phyloP scores from a whole-genome alignment of 345 rosid genomes.

The Salix brachista region DNA sequence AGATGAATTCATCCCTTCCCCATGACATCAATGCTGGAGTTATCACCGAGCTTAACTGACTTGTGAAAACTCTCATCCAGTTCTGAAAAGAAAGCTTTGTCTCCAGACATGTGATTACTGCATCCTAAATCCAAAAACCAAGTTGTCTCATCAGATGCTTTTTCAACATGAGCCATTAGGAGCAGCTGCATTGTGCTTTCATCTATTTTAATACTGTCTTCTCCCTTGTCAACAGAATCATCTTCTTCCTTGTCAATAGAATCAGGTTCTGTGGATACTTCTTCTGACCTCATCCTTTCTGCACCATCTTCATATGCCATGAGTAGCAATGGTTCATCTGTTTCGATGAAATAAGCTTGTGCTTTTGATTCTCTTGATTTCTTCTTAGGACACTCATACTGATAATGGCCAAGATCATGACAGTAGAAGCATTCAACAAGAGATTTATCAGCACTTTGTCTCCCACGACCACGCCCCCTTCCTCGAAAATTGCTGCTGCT shows the following conservation, averaged over 20 bases:
- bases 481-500: not conserved
- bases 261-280: too few species aligned
- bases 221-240: not conserved
- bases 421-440: not conserved
- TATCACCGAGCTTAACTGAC: conserved; percentile 1
- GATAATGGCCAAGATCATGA: not conserved
- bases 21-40: not conserved
- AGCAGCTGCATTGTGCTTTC: not conserved
- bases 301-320: too few species aligned
- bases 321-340: too few species aligned
- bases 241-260: not conserved
- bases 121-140: conserved; percentile 15
- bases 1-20: not conserved
- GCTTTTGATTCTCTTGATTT: too few species aligned
- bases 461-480: not conserved
- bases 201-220: not conserved
- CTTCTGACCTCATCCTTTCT: too few species aligned
- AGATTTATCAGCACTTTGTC: not conserved
- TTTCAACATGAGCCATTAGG: not conserved
- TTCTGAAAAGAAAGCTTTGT: not conserved
- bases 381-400: not conserved
- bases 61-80: not conserved
- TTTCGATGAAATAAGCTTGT: too few species aligned
- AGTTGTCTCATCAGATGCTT: not conserved
- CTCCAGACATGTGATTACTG: conserved; percentile 10